Base-by-base conservation (phyloP, 352 stramenopile species). In the Pythium vanterpoolii region DNA sequence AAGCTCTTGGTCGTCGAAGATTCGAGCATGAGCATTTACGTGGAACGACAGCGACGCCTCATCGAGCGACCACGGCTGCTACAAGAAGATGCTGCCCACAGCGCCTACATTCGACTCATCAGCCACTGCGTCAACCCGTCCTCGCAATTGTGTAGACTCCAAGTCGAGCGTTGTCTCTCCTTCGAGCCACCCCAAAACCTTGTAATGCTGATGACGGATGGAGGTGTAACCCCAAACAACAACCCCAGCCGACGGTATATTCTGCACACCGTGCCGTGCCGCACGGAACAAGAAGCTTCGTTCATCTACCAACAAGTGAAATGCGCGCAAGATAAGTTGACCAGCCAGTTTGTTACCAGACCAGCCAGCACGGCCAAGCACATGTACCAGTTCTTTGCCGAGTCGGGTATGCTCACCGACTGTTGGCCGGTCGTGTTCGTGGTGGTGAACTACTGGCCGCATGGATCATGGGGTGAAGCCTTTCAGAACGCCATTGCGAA, bases 371-470 rank as follows among this genome's bases (percentile, higher is more conserved):
- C 70, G 4, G 66, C 74, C 27, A 82, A 76, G 31, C 77, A 88
- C 44, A 76, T 51, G 23, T 90, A 78, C 57, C 81, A 90, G 55
- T 67, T 77, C 31, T 90, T 90, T 26, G 70, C 78, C 5, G 71
- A 84, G 27, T 77, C 72, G 14, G 81, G 81, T 0, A 73, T 87
- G 40, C 65, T 90, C 0, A 51, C 87, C 11, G 78, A 89, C 28
- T 83, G 66, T 63, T 87, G 74, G 76, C 78, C 77, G 0, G 56
- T 89, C 4, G 51, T 89, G 11, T 86, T 89, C 48, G 56, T 86
- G 10, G 64, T 63, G 5, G 60, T 66, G 4, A 71, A 89, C 51
- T 76, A 75, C 56, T 87, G 77, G 30, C 30, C 58, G 3, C 18
- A 40, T 30, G 73, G 77, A 0, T 70, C 62, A 9, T 90, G 78